Evolutionary conservation across 345 rosid genomes (phyloP).

Genomic region (Eucalyptus sp.): DNA sequence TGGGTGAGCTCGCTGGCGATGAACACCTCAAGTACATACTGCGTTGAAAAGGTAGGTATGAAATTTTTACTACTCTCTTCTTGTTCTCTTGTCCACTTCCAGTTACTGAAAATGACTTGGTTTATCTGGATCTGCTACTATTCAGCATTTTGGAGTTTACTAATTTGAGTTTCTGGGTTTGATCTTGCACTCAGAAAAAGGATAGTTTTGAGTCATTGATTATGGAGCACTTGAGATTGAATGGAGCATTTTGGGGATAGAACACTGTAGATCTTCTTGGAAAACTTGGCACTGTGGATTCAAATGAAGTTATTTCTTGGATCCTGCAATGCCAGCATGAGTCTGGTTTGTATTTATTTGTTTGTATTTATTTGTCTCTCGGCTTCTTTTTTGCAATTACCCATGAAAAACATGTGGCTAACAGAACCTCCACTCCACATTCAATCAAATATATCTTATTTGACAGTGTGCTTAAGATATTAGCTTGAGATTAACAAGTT

Average conservation of each 20-base stretch:
- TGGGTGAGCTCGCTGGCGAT: no score
- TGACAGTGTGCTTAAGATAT: not conserved
- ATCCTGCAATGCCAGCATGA: slow-evolving; percentile 59
- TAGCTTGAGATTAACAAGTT: not conserved
- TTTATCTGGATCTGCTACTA: no score
- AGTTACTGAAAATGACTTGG: no score
- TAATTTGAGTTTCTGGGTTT: no score
- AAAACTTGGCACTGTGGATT: slow-evolving; percentile 39
- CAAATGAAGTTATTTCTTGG: slow-evolving; percentile 57
- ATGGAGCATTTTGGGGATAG: slow-evolving; percentile 58
- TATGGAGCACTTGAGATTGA: slow-evolving; percentile 82
- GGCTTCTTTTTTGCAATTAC: accelerated
- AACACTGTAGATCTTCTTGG: slow-evolving; percentile 55
- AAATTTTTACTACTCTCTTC: no score
- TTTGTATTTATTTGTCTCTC: not conserved
- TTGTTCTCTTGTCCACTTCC: no score
- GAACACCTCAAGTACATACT: no score
- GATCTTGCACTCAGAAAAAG: slow-evolving; percentile 18
- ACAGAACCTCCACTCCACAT: not conserved
- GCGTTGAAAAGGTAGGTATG: no score
- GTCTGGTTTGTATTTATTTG: slow-evolving; percentile 21
- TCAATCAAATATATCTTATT: accelerated
- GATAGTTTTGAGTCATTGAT: slow-evolving; percentile 70
- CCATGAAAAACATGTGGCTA: no score
- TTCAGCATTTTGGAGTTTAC: no score